phyloP scores from a whole-genome alignment of 768 basidiomycete species.

The Trametes cubensis region DNA sequence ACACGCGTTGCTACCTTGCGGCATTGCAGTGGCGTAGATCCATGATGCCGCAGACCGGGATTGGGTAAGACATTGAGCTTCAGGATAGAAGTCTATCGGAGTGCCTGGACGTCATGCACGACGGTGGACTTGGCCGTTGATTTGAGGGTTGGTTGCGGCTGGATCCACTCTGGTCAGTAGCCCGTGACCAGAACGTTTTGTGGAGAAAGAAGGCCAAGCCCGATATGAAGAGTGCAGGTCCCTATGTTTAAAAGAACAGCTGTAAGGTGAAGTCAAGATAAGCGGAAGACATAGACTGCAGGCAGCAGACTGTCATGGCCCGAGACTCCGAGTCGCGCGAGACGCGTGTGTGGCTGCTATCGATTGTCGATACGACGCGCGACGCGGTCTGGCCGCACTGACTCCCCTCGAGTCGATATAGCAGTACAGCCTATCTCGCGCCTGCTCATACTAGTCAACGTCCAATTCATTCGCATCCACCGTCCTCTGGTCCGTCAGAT shows the following conservation, averaged over 20 bases:
- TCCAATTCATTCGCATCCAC: background rate
- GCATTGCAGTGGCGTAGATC: background rate
- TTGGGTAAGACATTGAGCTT: background rate
- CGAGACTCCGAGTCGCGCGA: too few species aligned
- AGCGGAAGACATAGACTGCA: too few species aligned
- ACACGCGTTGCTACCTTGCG: background rate
- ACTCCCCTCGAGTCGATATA: background rate
- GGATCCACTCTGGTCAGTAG: background rate
- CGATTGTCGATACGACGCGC: background rate
- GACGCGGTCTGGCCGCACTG: background rate
- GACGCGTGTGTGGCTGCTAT: background rate
- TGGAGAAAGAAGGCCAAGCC: too few species aligned
- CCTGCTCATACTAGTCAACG: background rate
- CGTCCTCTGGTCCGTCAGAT: background rate
- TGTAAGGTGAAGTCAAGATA: too few species aligned
- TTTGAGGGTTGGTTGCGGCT: background rate
- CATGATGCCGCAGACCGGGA: background rate
- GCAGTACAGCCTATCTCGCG: background rate
- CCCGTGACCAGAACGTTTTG: background rate
- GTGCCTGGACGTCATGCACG: background rate
- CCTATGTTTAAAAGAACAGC: too few species aligned
- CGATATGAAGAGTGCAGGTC: too few species aligned
- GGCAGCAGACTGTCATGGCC: too few species aligned
- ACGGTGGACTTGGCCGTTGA: background rate
- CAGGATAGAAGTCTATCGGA: slow-evolving; percentile 2